These are phyloP conservation scores for Sanghuangporus baumii DNA, from an alignment of 1,284 basidiomycete species.

Conservation along the genomic window DNA sequence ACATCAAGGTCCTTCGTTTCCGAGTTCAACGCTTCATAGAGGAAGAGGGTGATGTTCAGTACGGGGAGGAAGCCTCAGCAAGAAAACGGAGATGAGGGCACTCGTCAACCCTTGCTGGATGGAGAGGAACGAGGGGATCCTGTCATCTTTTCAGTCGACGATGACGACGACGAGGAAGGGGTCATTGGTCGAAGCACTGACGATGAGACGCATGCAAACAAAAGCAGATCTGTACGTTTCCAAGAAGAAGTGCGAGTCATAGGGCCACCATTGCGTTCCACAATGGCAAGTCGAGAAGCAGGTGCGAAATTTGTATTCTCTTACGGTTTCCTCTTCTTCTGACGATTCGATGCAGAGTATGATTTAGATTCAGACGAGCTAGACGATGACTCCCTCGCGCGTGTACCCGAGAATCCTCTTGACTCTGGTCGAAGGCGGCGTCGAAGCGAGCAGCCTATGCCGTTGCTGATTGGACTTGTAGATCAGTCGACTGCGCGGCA, in stretches of 20 bases:
- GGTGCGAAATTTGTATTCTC: slow-evolving; percentile 44
- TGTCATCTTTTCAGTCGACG: slow-evolving; percentile 35
- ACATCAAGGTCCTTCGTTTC: background rate
- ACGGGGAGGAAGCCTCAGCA: slow-evolving; percentile 1
- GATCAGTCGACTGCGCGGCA: slow-evolving; percentile 55
- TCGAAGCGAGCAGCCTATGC: slow-evolving; percentile 53
- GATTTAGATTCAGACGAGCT: slow-evolving; percentile 69
- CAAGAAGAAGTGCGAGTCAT: slow-evolving; percentile 63
- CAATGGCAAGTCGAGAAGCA: slow-evolving; percentile 65
- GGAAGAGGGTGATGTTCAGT: slow-evolving; percentile 8
- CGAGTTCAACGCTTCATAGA: background rate
- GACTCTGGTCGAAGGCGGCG: slow-evolving; percentile 29
- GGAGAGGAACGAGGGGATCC: slow-evolving; percentile 16
- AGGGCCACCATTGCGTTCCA: slow-evolving; percentile 62
- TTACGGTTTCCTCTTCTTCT: slow-evolving; percentile 1
- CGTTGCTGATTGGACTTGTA: slow-evolving; percentile 69
- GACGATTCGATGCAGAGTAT: slow-evolving; percentile 45
- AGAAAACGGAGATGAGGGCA: slow-evolving; percentile 14
- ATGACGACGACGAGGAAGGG: slow-evolving; percentile 40
- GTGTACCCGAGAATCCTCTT: slow-evolving; percentile 29
- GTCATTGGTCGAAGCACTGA: slow-evolving; percentile 20
- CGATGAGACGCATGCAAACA: slow-evolving; percentile 25
- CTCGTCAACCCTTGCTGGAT: slow-evolving; percentile 20
- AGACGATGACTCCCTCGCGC: slow-evolving; percentile 52
- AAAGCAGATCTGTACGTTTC: slow-evolving; percentile 48